Evolutionary conservation across 1,139 yeast species (phyloP).

Genomic region (Geotrichum siamense): DNA sequence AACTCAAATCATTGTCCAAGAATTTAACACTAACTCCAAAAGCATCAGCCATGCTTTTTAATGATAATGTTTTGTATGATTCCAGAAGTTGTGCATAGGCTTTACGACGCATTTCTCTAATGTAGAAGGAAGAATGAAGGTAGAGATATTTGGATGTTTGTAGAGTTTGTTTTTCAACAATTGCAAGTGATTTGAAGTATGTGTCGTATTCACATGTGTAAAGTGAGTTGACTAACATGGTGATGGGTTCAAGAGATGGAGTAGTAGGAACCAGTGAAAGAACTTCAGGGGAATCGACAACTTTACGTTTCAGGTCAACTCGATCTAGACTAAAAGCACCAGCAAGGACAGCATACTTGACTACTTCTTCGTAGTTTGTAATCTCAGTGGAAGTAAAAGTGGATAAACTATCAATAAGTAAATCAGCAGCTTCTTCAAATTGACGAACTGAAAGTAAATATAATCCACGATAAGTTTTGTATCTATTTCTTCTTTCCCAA

Average conservation of each 20-base stretch:
- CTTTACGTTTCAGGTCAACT: constrained; percentile 72
- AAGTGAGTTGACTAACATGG: constrained; percentile 75
- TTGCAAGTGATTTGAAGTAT: constrained; percentile 71
- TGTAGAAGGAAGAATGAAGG: constrained; percentile 73
- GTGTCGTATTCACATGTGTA: constrained; percentile 83
- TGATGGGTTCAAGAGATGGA: constrained; percentile 69
- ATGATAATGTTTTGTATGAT: constrained; percentile 82
- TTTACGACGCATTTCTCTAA: constrained; percentile 90
- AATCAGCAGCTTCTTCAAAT: constrained; percentile 72
- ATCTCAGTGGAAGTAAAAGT: constrained; percentile 96
- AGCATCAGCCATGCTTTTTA: constrained; percentile 88
- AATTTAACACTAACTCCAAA: constrained; percentile 85
- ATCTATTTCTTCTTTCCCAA: constrained; percentile 96
- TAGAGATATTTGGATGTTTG: constrained; percentile 67
- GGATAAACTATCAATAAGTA: constrained; percentile 84
- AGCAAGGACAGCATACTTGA: constrained; percentile 77
- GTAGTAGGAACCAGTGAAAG: constrained; percentile 71
- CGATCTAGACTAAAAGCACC: constrained; percentile 81
- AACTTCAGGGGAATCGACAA: constrained; percentile 92
- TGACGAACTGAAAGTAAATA: constrained; percentile 79
- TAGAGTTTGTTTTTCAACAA: constrained; percentile 69
- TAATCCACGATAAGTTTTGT: constrained; percentile 84
- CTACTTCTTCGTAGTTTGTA: constrained; percentile 83
- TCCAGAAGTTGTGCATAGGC: constrained; percentile 93
- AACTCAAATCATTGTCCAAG: constrained; percentile 60